Evolutionary conservation across 441 rosid species (phyloP).

Genomic region (Capsella rubella): DNA sequence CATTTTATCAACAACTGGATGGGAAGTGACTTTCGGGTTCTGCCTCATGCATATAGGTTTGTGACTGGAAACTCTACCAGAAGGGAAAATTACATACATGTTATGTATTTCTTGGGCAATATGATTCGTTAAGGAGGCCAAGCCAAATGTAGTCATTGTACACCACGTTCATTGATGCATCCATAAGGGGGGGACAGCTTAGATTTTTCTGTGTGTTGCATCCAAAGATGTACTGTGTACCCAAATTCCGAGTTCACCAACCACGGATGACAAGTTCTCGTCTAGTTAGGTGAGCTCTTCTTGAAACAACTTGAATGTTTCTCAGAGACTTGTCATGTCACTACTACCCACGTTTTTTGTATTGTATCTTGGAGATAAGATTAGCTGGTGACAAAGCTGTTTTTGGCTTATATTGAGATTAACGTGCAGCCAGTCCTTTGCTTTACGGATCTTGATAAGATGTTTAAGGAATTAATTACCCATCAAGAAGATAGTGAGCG

Average conservation of each 20-base stretch:
- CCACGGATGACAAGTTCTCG: neutral
- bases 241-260: slow-evolving; percentile 4
- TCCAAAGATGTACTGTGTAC: slow-evolving; percentile 10
- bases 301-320: slow-evolving; percentile 14
- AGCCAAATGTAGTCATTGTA: slow-evolving; percentile 71
- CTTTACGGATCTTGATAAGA: slow-evolving; percentile 31
- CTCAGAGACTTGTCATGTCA: neutral
- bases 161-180: slow-evolving; percentile 40
- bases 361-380: slow-evolving; percentile 19
- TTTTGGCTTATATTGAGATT: slow-evolving; percentile 6
- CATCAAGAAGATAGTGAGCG: slow-evolving; percentile 25
- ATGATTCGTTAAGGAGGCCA: slow-evolving; percentile 58
- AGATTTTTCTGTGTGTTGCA: slow-evolving; percentile 4
- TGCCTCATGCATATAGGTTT: slow-evolving; percentile 66
- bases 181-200: neutral
- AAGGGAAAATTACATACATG: slow-evolving; percentile 67
- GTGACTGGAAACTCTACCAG: slow-evolving; percentile 73
- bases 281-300: neutral
- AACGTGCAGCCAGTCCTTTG: slow-evolving; percentile 1
- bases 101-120: slow-evolving; percentile 58
- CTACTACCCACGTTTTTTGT: slow-evolving; percentile 25
- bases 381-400: slow-evolving; percentile 6
- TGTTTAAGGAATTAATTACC: slow-evolving; percentile 10
- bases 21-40: slow-evolving; percentile 71
- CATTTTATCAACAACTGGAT: slow-evolving; percentile 74